A percentile compares a stretch with the other conserved stretches of the same genome.
Conservation (phyloP, 768 basidiomycete genomes). For the Amanita rubescens region DNA sequence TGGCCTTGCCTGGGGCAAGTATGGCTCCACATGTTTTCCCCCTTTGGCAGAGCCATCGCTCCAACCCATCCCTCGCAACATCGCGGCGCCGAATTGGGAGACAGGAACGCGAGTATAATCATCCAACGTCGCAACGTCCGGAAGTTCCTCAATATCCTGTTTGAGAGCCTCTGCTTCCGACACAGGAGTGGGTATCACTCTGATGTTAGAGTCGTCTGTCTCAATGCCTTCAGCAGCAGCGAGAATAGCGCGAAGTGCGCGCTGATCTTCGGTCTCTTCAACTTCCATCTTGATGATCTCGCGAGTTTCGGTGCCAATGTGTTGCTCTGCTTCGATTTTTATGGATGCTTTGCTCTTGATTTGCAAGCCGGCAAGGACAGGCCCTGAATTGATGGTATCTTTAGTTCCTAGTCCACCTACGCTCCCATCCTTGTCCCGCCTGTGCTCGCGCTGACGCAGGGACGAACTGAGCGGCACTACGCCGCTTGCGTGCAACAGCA, state of each 20-base stretch:
- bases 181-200: slow-evolving; percentile 56
- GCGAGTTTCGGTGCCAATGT: slow-evolving; percentile 19
- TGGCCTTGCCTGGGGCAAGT: slow-evolving; percentile 76
- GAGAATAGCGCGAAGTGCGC: slow-evolving; percentile 74
- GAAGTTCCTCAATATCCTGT: slow-evolving; percentile 77
- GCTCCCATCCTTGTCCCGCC: slow-evolving; percentile 62
- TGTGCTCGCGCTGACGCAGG: slow-evolving; percentile 52
- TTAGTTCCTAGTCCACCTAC: slow-evolving; percentile 70
- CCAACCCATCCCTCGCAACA: slow-evolving; percentile 97
- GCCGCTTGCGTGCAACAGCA: slow-evolving; percentile 63
- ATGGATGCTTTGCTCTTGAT: slow-evolving; percentile 22
- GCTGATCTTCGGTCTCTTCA: slow-evolving; percentile 68
- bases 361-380: slow-evolving; percentile 64
- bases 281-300: slow-evolving; percentile 18
- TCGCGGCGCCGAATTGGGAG: slow-evolving; percentile 86
- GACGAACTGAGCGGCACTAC: slow-evolving; percentile 46
- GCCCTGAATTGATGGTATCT: slow-evolving; percentile 73
- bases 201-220: slow-evolving; percentile 37
- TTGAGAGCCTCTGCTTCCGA: slow-evolving; percentile 81
- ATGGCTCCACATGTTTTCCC: slow-evolving; percentile 65
- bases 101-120: slow-evolving; percentile 92
- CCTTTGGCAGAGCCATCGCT: slow-evolving; percentile 68
- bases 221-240: slow-evolving; percentile 40
- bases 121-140: slow-evolving; percentile 65
- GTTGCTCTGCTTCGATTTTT: slow-evolving; percentile 16